Conservation (phyloP, 306 rosid species). For the Clitoria ternatea region DNA sequence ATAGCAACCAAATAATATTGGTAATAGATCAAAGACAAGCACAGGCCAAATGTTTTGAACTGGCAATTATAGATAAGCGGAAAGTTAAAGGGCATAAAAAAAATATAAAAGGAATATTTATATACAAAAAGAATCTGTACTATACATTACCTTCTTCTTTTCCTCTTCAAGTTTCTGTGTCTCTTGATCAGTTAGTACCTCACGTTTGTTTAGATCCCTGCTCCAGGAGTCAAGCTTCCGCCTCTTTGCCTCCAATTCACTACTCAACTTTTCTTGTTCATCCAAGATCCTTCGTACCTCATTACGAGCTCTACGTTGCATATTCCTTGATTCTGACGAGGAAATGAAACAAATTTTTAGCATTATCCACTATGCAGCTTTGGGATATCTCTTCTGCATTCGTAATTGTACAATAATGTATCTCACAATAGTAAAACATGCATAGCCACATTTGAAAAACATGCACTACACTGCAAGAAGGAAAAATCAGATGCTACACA, state of each 20-base stretch:
- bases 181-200: constrained; percentile 82
- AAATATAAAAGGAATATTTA: neutral
- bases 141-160: constrained; percentile 60
- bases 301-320: constrained; percentile 64
- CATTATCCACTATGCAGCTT: neutral
- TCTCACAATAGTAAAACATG: neutral
- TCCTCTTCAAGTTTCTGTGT: constrained; percentile 88
- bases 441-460: neutral
- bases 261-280: constrained; percentile 74
- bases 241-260: constrained; percentile 72
- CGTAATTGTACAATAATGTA: neutral
- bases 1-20: neutral
- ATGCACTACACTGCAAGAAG: neutral
- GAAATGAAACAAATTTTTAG: neutral
- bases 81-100: neutral
- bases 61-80: neutral
- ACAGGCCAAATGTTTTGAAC: neutral
- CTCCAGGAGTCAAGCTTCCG: constrained; percentile 82
- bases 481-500: constrained; percentile 9
- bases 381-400: neutral
- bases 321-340: constrained; percentile 65
- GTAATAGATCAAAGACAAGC: neutral
- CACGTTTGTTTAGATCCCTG: constrained; percentile 79
- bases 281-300: constrained; percentile 66
- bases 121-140: neutral